phyloP scores from a whole-genome alignment of 306 rosid species.

The Citrullus mucosospermus region DNA sequence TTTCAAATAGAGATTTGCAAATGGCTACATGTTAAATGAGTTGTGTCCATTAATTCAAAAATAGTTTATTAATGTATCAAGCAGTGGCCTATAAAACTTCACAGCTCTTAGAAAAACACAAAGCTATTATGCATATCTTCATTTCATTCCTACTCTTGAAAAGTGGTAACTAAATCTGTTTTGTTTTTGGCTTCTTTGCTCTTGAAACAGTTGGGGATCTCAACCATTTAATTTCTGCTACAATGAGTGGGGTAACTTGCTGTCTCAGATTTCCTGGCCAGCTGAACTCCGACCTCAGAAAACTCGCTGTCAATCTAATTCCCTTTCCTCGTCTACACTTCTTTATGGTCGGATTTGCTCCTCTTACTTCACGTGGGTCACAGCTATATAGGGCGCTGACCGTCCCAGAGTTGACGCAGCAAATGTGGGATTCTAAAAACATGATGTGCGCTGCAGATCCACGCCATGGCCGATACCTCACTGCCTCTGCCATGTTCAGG shows the following conservation, averaged over 20 bases:
- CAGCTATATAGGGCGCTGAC: not conserved
- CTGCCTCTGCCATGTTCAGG: not conserved
- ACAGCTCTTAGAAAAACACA: not conserved
- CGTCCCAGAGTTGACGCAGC: not conserved
- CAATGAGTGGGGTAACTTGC: not conserved
- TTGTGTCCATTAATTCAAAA: not conserved
- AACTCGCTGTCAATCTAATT: not conserved
- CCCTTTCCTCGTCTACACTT: not conserved
- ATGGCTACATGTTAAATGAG: not conserved
- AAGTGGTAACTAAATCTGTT: not conserved
- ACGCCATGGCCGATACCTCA: not conserved
- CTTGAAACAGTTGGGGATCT: not conserved
- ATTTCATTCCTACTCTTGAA: too few species aligned
- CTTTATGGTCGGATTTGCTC: not conserved
- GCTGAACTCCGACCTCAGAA: slow-evolving; percentile 1
- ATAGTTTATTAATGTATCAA: not conserved
- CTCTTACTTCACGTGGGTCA: not conserved
- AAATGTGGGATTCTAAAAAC: slow-evolving; percentile 1
- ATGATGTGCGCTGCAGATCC: not conserved
- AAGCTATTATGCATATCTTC: not conserved
- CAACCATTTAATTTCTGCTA: not conserved
- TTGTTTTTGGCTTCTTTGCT: not conserved
- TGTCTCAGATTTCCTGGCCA: slow-evolving; percentile 1
- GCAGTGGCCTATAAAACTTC: not conserved
- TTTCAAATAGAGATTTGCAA: not conserved